Base-by-base conservation (phyloP, 2,329 filamentous ascomycete species). In the Scolecobasidium constrictum region DNA sequence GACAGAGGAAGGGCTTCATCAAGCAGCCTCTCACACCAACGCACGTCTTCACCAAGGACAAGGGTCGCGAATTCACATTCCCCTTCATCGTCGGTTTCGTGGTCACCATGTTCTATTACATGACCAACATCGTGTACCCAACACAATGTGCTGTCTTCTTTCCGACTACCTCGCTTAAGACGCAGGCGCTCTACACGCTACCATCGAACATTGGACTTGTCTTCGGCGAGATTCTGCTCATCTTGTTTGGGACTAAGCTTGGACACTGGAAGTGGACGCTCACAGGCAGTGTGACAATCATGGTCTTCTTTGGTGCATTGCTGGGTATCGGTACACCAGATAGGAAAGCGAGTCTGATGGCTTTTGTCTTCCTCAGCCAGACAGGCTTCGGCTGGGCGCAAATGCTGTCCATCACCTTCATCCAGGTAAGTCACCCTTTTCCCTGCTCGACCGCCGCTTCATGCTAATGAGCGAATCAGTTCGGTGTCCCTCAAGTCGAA, bases 31-130 rank as follows among this genome's bases (percentile, higher is more conserved):
- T 71, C 11, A 41, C 39, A 67, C 65, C 2, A 67, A 68, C 5
- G 57, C 65, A 0, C 57, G 3, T 72, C 49, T 72, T 72, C 50
- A 63, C 63, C 4, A 56, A 60, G 5, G 61, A 61, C 7, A 52
- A 58, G 22, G 69, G 68, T 2, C 58, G 68, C n/a, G 66, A 69
- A 35, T 62, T 71, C 34, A 69, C 68, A 0, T 66, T 63, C 0
- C 67, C 67, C 0, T 66, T 63, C 33, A 56, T 71, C 19, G 63
- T 64, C 3, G 56, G 63, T 1, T 63, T 61, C 34, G 62, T 72
- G 34, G 59, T 71, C 15, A 71, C 65, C 44, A 40, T 44, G 36
- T 39, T 38, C 22, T 44, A 35, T 28, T 43, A 38, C 21, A 23
- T 23, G 20, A 46, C 19, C 16, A 46, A 37, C 19, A 46, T 46